A percentile compares a stretch with the other conserved stretches of the same genome.
Evolutionary conservation across 176 grass and related monocot species (phyloP).

Genomic region (Alloteropsis semialata): DNA sequence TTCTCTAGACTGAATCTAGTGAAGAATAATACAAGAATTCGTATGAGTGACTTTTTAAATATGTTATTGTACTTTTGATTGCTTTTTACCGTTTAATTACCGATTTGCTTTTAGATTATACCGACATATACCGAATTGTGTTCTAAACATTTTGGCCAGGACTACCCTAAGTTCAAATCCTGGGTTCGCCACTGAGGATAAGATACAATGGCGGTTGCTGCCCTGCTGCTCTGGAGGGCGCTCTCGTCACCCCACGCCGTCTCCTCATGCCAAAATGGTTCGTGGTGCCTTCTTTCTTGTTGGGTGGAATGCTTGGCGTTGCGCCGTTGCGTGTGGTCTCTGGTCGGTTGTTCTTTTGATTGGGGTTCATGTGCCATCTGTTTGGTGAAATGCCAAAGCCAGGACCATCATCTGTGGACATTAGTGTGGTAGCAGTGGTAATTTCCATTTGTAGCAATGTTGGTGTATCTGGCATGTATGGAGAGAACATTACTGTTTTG

Average conservation of each 20-base stretch:
- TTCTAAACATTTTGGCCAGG: too few species aligned
- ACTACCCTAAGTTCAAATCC: too few species aligned
- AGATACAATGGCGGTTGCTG: slow-evolving; percentile 31
- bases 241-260: background rate
- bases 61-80: too few species aligned
- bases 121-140: too few species aligned
- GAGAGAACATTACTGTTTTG: background rate
- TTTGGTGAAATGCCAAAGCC: slow-evolving; percentile 30
- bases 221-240: slow-evolving; percentile 30
- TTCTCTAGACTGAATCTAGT: too few species aligned
- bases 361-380: background rate
- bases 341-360: background rate
- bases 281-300: background rate
- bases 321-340: background rate
- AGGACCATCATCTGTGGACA: background rate
- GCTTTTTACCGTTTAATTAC: too few species aligned
- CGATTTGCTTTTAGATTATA: too few species aligned
- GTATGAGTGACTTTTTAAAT: too few species aligned
- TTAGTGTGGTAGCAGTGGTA: background rate
- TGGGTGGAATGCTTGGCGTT: background rate
- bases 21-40: too few species aligned
- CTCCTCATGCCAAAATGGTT: slow-evolving; percentile 14
- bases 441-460: slow-evolving; percentile 2
- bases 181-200: too few species aligned
- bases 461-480: background rate